Percentiles rank a stretch among this genome's conserved stretches.
These are phyloP conservation scores for Colletotrichum eremochloae DNA, from an alignment of 2,329 filamentous ascomycete genomes.

Conservation along the genomic window DNA sequence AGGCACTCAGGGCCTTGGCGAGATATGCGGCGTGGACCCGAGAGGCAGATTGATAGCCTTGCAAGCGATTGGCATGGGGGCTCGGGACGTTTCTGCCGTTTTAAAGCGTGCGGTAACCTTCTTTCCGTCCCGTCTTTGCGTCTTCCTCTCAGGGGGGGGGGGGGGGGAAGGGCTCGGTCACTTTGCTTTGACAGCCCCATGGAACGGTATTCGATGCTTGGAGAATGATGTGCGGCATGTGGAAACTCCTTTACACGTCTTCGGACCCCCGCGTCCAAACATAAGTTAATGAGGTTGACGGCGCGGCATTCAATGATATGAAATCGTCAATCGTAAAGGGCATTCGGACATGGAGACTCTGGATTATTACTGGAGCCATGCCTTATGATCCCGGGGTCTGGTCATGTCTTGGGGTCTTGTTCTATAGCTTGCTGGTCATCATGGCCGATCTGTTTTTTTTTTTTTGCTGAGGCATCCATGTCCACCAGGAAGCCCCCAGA, in stretches of 20 bases:
- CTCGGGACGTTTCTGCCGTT: neutral
- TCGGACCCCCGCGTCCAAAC: neutral
- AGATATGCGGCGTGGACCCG: neutral
- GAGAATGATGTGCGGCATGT: neutral
- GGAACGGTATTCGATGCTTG: neutral
- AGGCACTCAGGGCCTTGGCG: no score
- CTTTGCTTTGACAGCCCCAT: neutral
- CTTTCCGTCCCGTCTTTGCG: neutral
- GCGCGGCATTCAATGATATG: neutral
- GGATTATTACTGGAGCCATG: constrained; percentile 3
- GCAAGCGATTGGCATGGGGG: neutral
- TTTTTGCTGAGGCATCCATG: neutral
- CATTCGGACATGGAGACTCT: neutral
- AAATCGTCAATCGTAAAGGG: no score
- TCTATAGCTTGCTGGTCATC: neutral
- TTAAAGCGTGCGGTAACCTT: neutral
- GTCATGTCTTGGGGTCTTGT: neutral
- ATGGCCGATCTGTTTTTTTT: neutral
- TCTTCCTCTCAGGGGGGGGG: neutral
- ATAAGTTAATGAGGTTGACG: neutral
- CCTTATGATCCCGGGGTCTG: neutral
- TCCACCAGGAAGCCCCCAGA: neutral
- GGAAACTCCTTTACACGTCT: neutral
- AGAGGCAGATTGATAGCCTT: neutral
- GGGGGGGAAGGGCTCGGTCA: neutral